Percentiles rank a stretch among this genome's conserved stretches.
Evolutionary conservation across 208 protist genomes (phyloP).

Genomic region (Porcisia hertigi): DNA sequence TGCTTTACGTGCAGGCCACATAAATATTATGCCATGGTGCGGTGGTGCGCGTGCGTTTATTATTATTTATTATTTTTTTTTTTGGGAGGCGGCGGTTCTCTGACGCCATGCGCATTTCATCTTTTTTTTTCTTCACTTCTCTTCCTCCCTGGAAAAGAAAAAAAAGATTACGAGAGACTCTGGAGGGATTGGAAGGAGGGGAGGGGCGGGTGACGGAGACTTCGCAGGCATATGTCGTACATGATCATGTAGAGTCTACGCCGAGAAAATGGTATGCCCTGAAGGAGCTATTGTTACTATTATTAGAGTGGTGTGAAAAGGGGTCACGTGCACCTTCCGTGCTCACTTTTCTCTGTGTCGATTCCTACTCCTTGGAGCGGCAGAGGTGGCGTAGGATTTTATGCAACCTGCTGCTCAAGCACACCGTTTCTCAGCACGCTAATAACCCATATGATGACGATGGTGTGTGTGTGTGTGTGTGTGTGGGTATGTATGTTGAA

Average conservation of each 20-base stretch:
- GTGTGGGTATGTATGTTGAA: not conserved
- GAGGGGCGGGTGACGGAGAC: not conserved
- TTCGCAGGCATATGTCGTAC: not conserved
- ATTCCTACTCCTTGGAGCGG: not conserved
- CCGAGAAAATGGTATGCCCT: not conserved
- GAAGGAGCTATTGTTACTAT: not conserved
- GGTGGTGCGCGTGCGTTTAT: not conserved
- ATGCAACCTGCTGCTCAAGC: not conserved
- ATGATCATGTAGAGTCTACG: not conserved
- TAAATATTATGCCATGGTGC: not conserved
- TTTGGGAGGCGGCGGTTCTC: not conserved
- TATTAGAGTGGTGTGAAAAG: not conserved
- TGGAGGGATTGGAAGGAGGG: not conserved
- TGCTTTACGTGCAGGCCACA: not conserved
- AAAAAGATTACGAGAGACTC: not conserved
- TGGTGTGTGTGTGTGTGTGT: no score
- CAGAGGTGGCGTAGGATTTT: not conserved
- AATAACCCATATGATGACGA: no score
- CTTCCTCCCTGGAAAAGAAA: not conserved
- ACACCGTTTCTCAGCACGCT: no score
- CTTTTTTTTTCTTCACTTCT: not conserved
- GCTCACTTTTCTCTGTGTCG: not conserved
- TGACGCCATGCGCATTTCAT: no score
- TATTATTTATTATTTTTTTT: not conserved
- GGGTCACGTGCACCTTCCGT: not conserved